A percentile compares a stretch with the other conserved stretches of the same genome.
These are phyloP conservation scores for Cladorrhinum sp. DNA, from an alignment of 2,329 filamentous ascomycete genomes.

Conservation along the genomic window DNA sequence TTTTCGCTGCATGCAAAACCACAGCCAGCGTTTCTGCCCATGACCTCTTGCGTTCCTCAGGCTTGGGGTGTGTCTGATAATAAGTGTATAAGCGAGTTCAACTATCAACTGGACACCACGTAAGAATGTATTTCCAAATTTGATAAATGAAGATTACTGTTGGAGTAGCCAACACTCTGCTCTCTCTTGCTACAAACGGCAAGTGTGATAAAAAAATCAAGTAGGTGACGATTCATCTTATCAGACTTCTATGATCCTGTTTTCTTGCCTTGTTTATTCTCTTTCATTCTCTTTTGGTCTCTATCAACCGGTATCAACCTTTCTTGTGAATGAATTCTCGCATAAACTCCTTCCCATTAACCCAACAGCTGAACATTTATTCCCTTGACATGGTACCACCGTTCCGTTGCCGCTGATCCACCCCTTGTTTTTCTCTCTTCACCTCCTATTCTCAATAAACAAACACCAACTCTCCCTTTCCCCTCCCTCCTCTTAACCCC, in stretches of 20 bases:
- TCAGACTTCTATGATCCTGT: background rate
- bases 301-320: background rate
- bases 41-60: too few species aligned
- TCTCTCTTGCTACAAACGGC: too few species aligned
- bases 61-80: too few species aligned
- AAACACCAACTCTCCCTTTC: background rate
- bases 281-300: background rate
- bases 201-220: too few species aligned
- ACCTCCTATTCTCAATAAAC: background rate
- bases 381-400: background rate
- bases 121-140: too few species aligned
- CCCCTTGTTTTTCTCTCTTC: background rate
- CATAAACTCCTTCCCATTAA: conserved; percentile 1
- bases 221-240: background rate
- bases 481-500: background rate
- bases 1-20: background rate
- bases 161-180: too few species aligned
- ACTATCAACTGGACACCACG: too few species aligned
- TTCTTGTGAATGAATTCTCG: background rate
- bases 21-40: too few species aligned
- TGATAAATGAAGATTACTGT: too few species aligned
- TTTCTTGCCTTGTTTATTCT: background rate
- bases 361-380: background rate
- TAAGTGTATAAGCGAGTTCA: too few species aligned
- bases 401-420: background rate